Base-by-base conservation (phyloP, 108 stramenopile species). In the Pseudonitzschia multistriata region DNA sequence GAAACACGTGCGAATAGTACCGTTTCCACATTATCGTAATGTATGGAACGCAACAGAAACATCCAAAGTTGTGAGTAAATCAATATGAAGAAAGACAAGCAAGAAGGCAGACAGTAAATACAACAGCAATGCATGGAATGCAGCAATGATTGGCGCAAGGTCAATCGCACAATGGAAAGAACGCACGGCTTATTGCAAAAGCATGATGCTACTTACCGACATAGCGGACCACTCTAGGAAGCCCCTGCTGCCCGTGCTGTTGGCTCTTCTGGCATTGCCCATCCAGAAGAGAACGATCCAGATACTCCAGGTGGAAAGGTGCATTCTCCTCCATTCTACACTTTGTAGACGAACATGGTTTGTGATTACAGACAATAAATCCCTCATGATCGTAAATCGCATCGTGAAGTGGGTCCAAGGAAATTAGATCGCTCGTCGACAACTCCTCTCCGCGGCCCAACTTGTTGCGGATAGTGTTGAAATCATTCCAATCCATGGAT, bases 271-370 rank as follows among this genome's bases (percentile, higher is more conserved):
- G n/a, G n/a, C n/a, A n/a, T n/a, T n/a, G n/a, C 8, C 35, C 59
- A 28, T 75, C 37, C 47, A 75, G 34, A 14, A 66, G 62, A 17
- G 60, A 45, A 6, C 67, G 65, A 62, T 61, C 59, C 67, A 75
- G 39, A 30, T 56, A 49, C 22, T 52, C 25, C 50, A 24, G 22
- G 28, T 40, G 45, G 31, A 50, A 21, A 0, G 25, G 29, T 2
- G 19, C 52, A 53, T 53, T 53, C 10, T n/a, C 52, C 8, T n/a
- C 52, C n/a, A n/a, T n/a, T n/a, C n/a, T n/a, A n/a, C n/a, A 48
- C n/a, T n/a, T n/a, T n/a, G n/a, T n/a, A n/a, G n/a, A n/a, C n/a
- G n/a, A n/a, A n/a, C n/a, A n/a, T n/a, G n/a, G n/a, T n/a, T n/a
- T n/a, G n/a, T n/a, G n/a, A n/a, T n/a, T n/a, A n/a, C n/a, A n/a